Conservation (phyloP, 192 early-diverging fungal species). For the Helicostylum pulchrum region DNA sequence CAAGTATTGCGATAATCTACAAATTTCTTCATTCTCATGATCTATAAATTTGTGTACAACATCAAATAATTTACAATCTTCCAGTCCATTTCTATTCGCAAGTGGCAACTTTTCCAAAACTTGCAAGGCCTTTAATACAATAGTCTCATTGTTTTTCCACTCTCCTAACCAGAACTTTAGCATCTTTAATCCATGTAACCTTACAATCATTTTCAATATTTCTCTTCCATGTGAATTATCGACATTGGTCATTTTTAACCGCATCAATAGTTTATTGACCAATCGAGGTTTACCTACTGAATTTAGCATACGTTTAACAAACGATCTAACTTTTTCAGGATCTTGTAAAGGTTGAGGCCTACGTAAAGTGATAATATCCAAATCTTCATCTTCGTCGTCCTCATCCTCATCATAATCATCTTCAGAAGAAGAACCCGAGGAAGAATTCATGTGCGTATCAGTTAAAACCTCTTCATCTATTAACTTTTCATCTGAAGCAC, state of each 20-base stretch:
- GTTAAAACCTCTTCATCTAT: conserved; percentile 37
- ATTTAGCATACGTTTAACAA: conserved; percentile 71
- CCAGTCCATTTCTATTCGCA: conserved; percentile 72
- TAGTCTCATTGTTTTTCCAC: conserved; percentile 41
- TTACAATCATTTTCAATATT: conserved; percentile 57
- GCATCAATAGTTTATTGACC: conserved; percentile 57
- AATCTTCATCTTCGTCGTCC: conserved; percentile 29
- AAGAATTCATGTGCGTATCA: conserved; percentile 23
- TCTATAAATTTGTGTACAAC: conserved; percentile 53
- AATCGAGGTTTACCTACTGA: conserved; percentile 50
- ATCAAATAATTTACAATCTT: conserved; percentile 72
- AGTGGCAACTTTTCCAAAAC: conserved; percentile 78
- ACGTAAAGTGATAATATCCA: conserved; percentile 27
- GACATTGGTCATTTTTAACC: conserved; percentile 57
- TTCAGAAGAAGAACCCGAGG: neutral
- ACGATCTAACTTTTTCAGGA: conserved; percentile 67
- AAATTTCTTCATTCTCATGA: conserved; percentile 46
- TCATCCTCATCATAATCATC: conserved; percentile 27
- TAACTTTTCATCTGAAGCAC: conserved; percentile 57
- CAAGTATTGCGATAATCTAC: conserved; percentile 46
- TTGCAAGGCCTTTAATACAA: conserved; percentile 21
- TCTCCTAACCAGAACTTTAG: conserved; percentile 71
- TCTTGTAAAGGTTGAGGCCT: conserved; percentile 51
- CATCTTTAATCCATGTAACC: conserved; percentile 67
- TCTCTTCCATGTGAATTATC: conserved; percentile 22